phyloP scores from a whole-genome alignment of 345 rosid species.

The Eucalyptus paniculata region DNA sequence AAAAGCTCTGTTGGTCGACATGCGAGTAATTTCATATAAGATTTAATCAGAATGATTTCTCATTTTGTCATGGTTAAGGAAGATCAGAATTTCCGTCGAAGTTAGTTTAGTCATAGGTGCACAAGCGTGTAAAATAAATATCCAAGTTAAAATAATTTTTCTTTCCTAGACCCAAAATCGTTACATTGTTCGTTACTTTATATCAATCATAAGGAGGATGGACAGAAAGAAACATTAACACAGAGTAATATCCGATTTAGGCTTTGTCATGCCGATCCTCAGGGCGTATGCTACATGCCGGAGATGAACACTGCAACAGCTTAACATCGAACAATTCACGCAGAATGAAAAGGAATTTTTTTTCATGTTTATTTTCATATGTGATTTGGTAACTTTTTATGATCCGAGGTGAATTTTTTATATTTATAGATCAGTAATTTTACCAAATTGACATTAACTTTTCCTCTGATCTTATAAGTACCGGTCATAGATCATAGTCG shows the following conservation, averaged over 20 bases:
- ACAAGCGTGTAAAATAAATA: not conserved
- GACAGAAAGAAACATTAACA: too few species aligned
- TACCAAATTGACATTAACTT: not conserved
- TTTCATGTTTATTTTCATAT: fast-evolving
- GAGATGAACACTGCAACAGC: too few species aligned
- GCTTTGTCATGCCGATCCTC: too few species aligned
- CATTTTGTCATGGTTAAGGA: not conserved
- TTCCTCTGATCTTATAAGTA: not conserved
- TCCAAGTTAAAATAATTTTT: not conserved
- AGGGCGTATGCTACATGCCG: too few species aligned
- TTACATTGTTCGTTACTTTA: fast-evolving
- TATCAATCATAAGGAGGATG: too few species aligned
- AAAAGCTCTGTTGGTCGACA: not conserved
- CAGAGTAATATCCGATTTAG: fast-evolving
- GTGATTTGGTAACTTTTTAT: not conserved
- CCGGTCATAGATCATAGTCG: not conserved
- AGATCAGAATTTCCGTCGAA: not conserved
- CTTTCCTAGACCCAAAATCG: fast-evolving
- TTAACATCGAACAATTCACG: fast-evolving
- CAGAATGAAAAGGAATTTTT: too few species aligned
- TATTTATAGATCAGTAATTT: not conserved
- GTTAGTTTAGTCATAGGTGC: not conserved
- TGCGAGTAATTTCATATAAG: not conserved
- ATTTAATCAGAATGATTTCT: not conserved
- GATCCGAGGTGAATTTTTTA: not conserved